Evolutionary conservation across 1,284 basidiomycete genomes (phyloP).

Genomic region (Trichosporon ovoides): DNA sequence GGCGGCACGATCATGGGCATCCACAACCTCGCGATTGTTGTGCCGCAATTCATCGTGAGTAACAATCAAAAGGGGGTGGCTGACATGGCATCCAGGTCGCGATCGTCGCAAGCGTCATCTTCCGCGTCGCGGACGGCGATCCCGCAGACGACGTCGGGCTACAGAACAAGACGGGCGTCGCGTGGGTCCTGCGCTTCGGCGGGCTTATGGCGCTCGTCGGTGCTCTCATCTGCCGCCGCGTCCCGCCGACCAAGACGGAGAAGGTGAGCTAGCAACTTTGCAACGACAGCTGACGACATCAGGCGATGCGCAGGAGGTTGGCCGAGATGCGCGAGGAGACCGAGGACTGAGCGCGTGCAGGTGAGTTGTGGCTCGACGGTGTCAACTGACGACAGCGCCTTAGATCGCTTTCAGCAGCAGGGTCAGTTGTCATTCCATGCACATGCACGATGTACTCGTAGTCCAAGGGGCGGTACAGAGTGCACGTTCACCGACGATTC

Average conservation of each 20-base stretch:
- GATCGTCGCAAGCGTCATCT: conserved; percentile 80
- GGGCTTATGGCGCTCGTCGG: conserved; percentile 74
- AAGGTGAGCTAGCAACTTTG: conserved; percentile 48
- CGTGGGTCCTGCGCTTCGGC: conserved; percentile 89
- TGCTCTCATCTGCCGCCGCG: conserved; percentile 67
- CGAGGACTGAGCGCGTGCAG: background rate
- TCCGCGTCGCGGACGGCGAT: conserved; percentile 62
- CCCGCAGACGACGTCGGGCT: conserved; percentile 52
- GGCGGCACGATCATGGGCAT: conserved; percentile 95
- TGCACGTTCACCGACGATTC: no score
- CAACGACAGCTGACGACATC: background rate
- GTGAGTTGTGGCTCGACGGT: no score
- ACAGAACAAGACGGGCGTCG: conserved; percentile 77
- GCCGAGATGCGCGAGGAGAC: conserved; percentile 64
- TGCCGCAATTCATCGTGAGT: conserved; percentile 84
- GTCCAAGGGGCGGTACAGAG: background rate
- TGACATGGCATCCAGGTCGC: conserved; percentile 60
- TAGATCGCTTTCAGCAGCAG: no score
- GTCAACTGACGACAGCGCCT: no score
- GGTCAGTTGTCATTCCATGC: conserved; percentile 2
- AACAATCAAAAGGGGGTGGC: conserved; percentile 3
- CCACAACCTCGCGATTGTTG: conserved; percentile 88
- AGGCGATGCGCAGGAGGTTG: conserved; percentile 70
- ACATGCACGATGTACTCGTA: conserved; percentile 1
- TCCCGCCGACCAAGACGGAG: conserved; percentile 80